A percentile compares a stretch with the other conserved stretches of the same genome.
Evolutionary conservation across 2,329 filamentous ascomycete species (phyloP).

Genomic region (Stagonosporopsis cucurbitacearum): DNA sequence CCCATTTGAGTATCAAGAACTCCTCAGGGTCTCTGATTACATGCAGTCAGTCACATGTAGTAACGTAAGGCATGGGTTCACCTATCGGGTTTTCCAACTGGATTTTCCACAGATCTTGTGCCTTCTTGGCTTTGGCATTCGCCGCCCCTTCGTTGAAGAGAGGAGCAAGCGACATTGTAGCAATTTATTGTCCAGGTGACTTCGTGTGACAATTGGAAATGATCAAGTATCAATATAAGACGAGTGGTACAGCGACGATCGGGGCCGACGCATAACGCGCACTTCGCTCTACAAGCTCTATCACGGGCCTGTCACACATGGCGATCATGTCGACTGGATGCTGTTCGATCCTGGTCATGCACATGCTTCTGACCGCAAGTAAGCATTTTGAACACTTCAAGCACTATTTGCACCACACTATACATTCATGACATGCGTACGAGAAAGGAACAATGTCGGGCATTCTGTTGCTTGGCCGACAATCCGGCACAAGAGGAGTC

Average conservation of each 20-base stretch:
- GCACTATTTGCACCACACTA: background rate
- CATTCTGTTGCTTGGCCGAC: background rate
- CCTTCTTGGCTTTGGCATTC: slow-evolving; percentile 78
- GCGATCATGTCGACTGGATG: slow-evolving; percentile 4
- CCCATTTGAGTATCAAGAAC: slow-evolving; percentile 78
- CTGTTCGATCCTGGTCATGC: background rate
- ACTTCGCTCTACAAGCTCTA: background rate
- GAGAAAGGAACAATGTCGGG: background rate
- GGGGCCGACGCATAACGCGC: background rate
- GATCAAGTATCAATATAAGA: background rate
- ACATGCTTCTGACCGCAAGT: background rate
- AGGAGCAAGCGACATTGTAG: slow-evolving; percentile 60
- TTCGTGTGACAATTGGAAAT: background rate
- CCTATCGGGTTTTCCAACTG: slow-evolving; percentile 82
- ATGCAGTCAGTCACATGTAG: slow-evolving; percentile 10
- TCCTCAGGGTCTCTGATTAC: slow-evolving; percentile 65
- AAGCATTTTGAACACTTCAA: background rate
- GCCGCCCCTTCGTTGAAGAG: slow-evolving; percentile 80
- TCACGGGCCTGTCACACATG: background rate
- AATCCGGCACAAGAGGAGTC: background rate
- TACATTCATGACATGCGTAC: background rate
- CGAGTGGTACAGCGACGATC: background rate
- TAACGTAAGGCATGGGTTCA: background rate
- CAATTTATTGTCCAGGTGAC: background rate
- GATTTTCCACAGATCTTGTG: slow-evolving; percentile 84